Evolutionary conservation across 176 grass and related monocot genomes (phyloP), one percentile per base, ranked within the genome.

Genomic region (Lolium perenne): DNA sequence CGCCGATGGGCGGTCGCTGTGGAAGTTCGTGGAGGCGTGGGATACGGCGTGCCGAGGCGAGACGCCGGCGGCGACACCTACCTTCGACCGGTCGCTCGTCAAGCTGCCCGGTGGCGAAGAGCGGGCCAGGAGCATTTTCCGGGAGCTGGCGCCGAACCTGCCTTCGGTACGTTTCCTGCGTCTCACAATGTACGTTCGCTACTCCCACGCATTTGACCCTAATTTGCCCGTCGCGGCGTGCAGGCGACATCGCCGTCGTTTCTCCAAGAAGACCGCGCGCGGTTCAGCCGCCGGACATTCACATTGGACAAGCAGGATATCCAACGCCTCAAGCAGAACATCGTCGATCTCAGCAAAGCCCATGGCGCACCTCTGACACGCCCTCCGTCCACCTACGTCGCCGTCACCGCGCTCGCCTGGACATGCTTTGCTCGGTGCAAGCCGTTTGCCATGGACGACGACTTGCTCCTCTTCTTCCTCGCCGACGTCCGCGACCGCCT

Each of bases 351-450:
- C 49, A 50, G 78, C 73, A 26, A 71, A 22, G 15, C 54, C 45
- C 5, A 43, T 21, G 7, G 11, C 49, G 23, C 23, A 13, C 40
- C 74, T 4, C 59, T 61, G 17, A 6, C 32, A 8, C 65, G 32
- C 16, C 23, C 82, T 2, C 92, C 74, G 8, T 93, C 92, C 45
- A 93, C 26, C 35, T 90, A 89, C 84, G 83, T 71, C 22, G 72
- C 72, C 23, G 47, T 89, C 66, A 3, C 40, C 14, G 89, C 87
- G 40, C 86, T 86, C 2, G 40, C 76, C 0, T 94, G 89, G 85
- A 79, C 85, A 8, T 67, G 67, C 40, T 71, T 84, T 56, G 79
- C 22, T 20, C 67, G 79, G 2, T 55, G 59, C 83, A 82, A 83
- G 76, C 17, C 6, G 4, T 15, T 84, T 26, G 43, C 71, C 6